phyloP scores from a whole-genome alignment of 495 filamentous ascomycete species.

The Aspergillus steynii region DNA sequence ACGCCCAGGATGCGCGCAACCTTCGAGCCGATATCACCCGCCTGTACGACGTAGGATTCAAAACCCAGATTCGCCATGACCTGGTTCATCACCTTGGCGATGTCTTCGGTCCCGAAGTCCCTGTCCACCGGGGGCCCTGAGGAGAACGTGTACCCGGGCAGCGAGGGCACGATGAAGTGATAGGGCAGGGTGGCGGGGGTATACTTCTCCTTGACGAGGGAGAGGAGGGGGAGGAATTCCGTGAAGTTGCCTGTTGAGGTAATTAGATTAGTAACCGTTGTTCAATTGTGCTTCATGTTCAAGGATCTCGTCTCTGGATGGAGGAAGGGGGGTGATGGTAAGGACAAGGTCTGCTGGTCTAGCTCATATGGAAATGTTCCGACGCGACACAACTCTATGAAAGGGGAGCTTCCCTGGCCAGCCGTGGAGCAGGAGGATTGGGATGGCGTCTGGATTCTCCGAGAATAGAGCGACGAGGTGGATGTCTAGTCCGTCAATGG shows the following conservation, averaged over 20 bases:
- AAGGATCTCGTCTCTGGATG: no score
- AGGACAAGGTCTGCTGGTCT: not conserved
- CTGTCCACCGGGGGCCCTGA: slow-evolving; percentile 47
- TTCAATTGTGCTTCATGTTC: no score
- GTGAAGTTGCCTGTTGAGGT: slow-evolving; percentile 19
- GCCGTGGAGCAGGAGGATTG: slow-evolving; percentile 59
- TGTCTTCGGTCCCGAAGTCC: slow-evolving; percentile 44
- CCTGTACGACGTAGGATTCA: slow-evolving; percentile 61
- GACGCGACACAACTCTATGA: not conserved
- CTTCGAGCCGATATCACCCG: slow-evolving; percentile 64
- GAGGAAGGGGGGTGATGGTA: not conserved
- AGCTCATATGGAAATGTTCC: not conserved
- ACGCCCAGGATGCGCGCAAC: slow-evolving; percentile 47
- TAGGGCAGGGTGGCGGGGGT: slow-evolving; percentile 57
- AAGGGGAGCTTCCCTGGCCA: slow-evolving; percentile 51
- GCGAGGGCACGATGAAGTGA: slow-evolving; percentile 64
- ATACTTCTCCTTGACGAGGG: slow-evolving; percentile 50
- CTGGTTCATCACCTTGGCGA: slow-evolving; percentile 51
- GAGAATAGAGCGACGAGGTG: slow-evolving; percentile 68
- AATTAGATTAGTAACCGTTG: not conserved
- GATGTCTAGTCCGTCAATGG: slow-evolving; percentile 50
- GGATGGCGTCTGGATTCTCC: slow-evolving; percentile 55
- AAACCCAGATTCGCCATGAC: slow-evolving; percentile 64
- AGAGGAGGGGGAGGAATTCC: slow-evolving; percentile 40
- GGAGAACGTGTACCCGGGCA: slow-evolving; percentile 64